Evolutionary conservation across 495 filamentous ascomycete genomes (phyloP).

Genomic region (Penicillium herquei): DNA sequence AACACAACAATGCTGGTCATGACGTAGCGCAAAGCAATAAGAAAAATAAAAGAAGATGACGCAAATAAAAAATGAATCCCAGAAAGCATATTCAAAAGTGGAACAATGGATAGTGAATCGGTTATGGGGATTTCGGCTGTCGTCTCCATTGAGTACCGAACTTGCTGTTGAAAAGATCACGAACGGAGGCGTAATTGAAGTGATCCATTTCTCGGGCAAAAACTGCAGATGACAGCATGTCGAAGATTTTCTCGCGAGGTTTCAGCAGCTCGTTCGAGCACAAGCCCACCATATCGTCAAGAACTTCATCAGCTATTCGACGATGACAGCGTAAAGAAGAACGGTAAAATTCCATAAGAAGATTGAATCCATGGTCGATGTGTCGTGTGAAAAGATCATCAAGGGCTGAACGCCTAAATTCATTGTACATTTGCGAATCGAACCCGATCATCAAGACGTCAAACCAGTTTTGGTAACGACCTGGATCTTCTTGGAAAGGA

Average conservation of each 20-base stretch:
- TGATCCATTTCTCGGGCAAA: background rate
- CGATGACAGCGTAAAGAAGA: conserved; percentile 49
- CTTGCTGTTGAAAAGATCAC: background rate
- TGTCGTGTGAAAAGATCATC: conserved; percentile 57
- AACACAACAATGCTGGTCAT: conserved; percentile 25
- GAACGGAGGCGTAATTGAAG: background rate
- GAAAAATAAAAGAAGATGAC: conserved; percentile 13
- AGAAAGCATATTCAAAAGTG: conserved; percentile 6
- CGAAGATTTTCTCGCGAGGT: background rate
- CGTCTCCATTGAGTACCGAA: background rate
- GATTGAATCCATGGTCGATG: conserved; percentile 50
- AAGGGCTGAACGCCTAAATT: conserved; percentile 70
- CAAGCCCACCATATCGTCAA: conserved; percentile 52
- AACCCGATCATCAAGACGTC: conserved; percentile 73
- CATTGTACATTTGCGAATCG: conserved; percentile 74
- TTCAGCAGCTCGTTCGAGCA: conserved; percentile 22
- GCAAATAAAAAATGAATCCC: conserved; percentile 9
- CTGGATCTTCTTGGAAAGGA: too few species aligned
- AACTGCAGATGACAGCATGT: background rate
- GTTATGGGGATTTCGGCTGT: conserved; percentile 13
- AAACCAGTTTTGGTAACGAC: conserved; percentile 78
- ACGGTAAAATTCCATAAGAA: conserved; percentile 59
- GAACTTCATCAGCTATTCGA: conserved; percentile 49
- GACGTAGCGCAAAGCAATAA: conserved; percentile 21
- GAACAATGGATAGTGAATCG: conserved; percentile 19